Conservation (phyloP, 768 basidiomycete species). For the Mycena vitilis region DNA sequence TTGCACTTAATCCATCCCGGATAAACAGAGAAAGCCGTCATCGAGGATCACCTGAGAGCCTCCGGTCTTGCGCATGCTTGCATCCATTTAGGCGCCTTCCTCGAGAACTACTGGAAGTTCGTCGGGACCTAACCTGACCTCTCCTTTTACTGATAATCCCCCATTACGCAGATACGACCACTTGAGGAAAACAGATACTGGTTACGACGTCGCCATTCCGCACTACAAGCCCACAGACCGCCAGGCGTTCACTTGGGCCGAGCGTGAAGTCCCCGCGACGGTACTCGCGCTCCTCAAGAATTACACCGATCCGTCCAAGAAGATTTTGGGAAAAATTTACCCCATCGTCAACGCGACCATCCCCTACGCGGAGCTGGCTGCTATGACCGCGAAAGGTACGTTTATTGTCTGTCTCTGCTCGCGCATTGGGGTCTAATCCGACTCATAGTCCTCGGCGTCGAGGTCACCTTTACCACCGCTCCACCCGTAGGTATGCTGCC, state of each 20-base stretch:
- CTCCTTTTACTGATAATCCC: background rate
- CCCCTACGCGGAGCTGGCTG: conserved; percentile 2
- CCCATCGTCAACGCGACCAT: conserved; percentile 9
- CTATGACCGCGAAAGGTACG: background rate
- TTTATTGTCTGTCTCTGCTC: background rate
- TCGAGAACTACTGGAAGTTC: too few species aligned
- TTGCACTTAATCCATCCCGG: background rate
- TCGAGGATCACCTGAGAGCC: background rate
- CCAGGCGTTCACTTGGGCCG: background rate
- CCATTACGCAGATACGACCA: background rate
- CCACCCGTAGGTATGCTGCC: background rate
- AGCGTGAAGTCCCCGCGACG: background rate
- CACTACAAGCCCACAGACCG: background rate
- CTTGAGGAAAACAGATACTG: background rate
- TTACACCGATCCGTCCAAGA: conserved; percentile 3
- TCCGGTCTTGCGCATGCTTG: background rate
- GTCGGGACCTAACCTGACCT: background rate
- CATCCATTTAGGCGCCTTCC: background rate
- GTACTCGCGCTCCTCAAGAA: conserved; percentile 4
- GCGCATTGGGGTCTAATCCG: background rate
- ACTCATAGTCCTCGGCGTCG: background rate
- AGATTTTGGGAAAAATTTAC: background rate
- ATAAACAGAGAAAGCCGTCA: background rate
- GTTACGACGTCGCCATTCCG: background rate
- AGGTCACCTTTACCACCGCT: background rate